Base-by-base conservation (phyloP, 1,284 basidiomycete species). In the Cryptococcus sp. region DNA sequence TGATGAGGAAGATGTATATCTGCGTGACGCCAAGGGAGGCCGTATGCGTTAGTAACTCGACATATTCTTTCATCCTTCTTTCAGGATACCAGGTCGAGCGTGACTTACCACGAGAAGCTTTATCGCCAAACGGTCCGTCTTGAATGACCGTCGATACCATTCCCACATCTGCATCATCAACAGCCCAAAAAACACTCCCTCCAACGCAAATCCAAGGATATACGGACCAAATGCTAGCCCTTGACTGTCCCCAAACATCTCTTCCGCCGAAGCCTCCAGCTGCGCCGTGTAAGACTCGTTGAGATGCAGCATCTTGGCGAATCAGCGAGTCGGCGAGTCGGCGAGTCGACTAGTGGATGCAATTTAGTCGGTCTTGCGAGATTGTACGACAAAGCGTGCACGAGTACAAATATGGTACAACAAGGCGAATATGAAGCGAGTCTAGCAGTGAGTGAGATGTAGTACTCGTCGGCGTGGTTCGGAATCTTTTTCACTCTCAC, bases 51-150 rank as follows among this genome's bases (percentile, higher is more conserved):
- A 43, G 40, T 13, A 13, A 43, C 5, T n/a, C 20, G 13, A 20
- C 5, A 4, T 43, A 43, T 43, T 29, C 26, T 29, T 10, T 29
- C 26, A 5, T 10, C 26, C 26, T 29, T 29, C 26, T 10, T 29
- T 10, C 5, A 43, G 40, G 5, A 43, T 43, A 43, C 16, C 40
- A 5, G 20, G 40, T 13, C 8, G 41, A n/a, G 2, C 8, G 41
- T n/a, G 22, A 54, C 58, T 60, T 46, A 60, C 58, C 15, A 60
- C 54, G n/a, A 60, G 20, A 7, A 39, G 13, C 39, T 44, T 56
- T 1, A 60, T 51, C 10, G 29, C n/a, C 44, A 16, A 40, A 17
- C 41, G 44, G 26, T 60, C 58, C 37, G 41, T 53, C 17, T 17
- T 26, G 20, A 41, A 48, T n/a, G 50, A 46, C 37, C 47, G 11